Base-by-base conservation (phyloP, 2,329 filamentous ascomycete species). In the Pyrenophora graminea region DNA sequence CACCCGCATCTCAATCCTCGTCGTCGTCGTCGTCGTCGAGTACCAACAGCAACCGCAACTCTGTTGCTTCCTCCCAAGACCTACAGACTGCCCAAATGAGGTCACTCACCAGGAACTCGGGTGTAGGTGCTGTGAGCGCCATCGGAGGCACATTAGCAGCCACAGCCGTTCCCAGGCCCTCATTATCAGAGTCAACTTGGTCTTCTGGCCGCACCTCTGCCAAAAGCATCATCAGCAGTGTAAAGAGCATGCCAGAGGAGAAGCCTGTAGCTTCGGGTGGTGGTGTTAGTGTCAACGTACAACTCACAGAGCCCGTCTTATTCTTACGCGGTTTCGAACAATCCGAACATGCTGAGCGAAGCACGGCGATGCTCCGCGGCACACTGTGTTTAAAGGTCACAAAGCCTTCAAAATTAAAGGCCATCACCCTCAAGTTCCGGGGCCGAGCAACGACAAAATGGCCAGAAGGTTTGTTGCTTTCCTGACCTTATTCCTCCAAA, bases 351-450 rank as follows among this genome's bases (percentile, higher is more conserved):
- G 82, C 85, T 9, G 80, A 82, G 2, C 81, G 85, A 43, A 88
- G 82, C 45, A 93, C 91, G 6, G 89, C 92, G 1, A 87, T 99
- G 68, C 80, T 99, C 12, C 84, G 94, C 48, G 94, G 94, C 15
- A 91, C 86, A 59, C 74, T 99, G 48, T 87, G 90, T 64, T 72
- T 99, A 33, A 87, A 87, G 53, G 83, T 97, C 10, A 87, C 89
- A 39, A 97, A 97, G 70, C 89, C 90, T 59, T 85, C 91, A 39
- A 99, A 99, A 75, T 86, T 99, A 61, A 97, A 96, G 77, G 88
- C 90, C 3, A 84, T 99, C 19, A 91, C 89, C 5, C 79, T 99
- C 45, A 93, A 90, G 64, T 89, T 99, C 62, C 84, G 87, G 34
- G 94, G 93, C 25, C 88, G 86, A 68, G 90, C 91, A 3, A 84